Evolutionary conservation across 768 basidiomycete genomes (phyloP).

Genomic region (Hygrocybe coccinea): DNA sequence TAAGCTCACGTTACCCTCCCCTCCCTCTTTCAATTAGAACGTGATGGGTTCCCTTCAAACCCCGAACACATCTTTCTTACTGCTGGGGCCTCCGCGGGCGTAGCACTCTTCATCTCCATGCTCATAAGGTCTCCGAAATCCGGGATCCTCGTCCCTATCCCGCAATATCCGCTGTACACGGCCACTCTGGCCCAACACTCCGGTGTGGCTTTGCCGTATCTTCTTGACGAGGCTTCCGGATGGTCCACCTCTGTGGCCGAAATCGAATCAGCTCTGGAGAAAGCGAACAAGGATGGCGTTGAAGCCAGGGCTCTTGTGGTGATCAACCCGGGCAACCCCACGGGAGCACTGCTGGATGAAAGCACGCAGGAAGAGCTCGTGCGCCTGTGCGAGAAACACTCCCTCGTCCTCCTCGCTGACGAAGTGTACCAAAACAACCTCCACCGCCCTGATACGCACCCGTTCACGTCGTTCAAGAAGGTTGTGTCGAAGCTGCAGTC

Average conservation of each 20-base stretch:
- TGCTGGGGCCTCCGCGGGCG: constrained; percentile 89
- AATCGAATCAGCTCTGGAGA: constrained; percentile 62
- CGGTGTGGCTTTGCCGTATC: constrained; percentile 82
- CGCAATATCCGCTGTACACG: constrained; percentile 97
- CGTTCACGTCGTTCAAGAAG: constrained; percentile 94
- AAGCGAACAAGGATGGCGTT: constrained; percentile 57
- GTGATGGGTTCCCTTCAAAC: constrained; percentile 82
- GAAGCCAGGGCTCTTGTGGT: constrained; percentile 83
- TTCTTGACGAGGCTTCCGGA: constrained; percentile 73
- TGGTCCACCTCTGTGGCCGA: constrained; percentile 78
- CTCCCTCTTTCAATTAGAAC: constrained; percentile 46
- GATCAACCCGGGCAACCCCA: constrained; percentile 99
- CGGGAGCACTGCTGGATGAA: constrained; percentile 76
- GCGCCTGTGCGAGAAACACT: constrained; percentile 77
- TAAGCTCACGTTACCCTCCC: background rate
- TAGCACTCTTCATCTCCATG: constrained; percentile 79
- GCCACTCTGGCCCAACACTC: constrained; percentile 83
- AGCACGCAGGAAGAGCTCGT: constrained; percentile 70
- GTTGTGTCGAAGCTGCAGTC: constrained; percentile 63
- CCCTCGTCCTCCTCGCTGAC: constrained; percentile 88
- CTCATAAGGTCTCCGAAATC: constrained; percentile 63
- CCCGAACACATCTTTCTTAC: constrained; percentile 91
- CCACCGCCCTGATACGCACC: constrained; percentile 57
- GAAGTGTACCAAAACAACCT: constrained; percentile 98
- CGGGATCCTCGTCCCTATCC: constrained; percentile 92